Evolutionary conservation across 2,329 filamentous ascomycete species (phyloP).

Genomic region (Hypoxylon sp.): DNA sequence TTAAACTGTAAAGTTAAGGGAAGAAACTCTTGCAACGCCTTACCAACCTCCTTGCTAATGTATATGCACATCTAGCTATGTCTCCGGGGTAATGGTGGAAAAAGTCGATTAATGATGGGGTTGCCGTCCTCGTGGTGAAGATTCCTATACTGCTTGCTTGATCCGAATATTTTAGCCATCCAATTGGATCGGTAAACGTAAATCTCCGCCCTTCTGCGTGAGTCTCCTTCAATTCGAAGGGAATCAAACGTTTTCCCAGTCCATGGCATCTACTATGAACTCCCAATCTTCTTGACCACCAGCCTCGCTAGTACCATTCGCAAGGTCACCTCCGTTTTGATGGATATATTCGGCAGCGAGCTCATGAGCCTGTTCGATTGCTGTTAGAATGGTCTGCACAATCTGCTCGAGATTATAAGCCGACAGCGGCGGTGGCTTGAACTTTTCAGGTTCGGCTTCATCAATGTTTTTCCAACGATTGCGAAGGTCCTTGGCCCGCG

Average conservation of each 20-base stretch:
- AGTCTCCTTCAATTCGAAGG: neutral
- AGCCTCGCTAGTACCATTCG: conserved; percentile 44
- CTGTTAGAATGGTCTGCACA: conserved; percentile 69
- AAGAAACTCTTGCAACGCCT: conserved; percentile 10
- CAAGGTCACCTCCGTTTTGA: conserved; percentile 40
- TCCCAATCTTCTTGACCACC: conserved; percentile 63
- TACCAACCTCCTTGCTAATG: neutral
- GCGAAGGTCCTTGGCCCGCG: conserved; percentile 77
- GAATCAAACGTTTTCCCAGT: conserved; percentile 65
- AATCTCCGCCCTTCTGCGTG: neutral
- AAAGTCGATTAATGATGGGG: neutral
- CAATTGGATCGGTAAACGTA: neutral
- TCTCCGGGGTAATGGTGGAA: neutral
- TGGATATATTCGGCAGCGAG: conserved; percentile 65
- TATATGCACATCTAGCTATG: neutral
- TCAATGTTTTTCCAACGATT: conserved; percentile 81
- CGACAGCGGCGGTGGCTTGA: conserved; percentile 61
- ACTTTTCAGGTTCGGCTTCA: conserved; percentile 51
- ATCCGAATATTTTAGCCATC: neutral
- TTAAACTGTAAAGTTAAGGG: neutral
- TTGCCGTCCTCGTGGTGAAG: neutral
- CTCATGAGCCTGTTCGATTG: conserved; percentile 71
- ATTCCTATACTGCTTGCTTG: neutral
- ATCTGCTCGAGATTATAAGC: conserved; percentile 75
- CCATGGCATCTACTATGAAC: conserved; percentile 73